Percentiles rank a stretch among this genome's conserved stretches.
Conservation (phyloP, 106 monocot species). For the Phalaenopsis equestris region DNA sequence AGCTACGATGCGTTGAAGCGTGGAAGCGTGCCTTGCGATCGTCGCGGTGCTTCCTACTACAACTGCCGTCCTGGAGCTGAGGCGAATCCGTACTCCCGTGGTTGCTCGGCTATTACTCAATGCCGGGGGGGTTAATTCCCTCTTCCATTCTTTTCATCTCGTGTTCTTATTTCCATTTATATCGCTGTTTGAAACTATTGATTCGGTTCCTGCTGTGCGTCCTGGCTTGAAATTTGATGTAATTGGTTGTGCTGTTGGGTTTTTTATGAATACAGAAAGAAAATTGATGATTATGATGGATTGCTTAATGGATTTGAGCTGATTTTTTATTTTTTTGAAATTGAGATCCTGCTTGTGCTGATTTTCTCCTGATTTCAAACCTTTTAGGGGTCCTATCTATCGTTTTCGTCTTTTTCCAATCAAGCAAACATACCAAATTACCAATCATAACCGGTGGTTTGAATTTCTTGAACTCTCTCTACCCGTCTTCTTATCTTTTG, state of each 20-base stretch:
- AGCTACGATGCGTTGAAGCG: conserved; percentile 50
- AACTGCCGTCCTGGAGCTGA: conserved; percentile 53
- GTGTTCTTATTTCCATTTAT: background rate
- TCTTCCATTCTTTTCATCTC: background rate
- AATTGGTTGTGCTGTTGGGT: background rate
- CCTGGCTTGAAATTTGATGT: background rate
- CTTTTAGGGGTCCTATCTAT: background rate
- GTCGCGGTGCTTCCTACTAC: conserved; percentile 54
- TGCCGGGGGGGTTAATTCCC: conserved; percentile 21
- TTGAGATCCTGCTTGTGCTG: background rate
- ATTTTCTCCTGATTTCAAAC: background rate
- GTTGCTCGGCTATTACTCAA: conserved; percentile 48
- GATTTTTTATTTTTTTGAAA: background rate
- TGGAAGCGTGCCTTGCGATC: conserved; percentile 37
- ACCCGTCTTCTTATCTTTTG: background rate
- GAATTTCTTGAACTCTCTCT: background rate
- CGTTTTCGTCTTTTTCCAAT: background rate
- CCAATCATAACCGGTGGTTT: background rate
- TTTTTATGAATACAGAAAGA: background rate
- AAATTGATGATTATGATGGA: background rate
- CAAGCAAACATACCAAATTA: background rate
- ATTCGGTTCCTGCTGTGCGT: background rate
- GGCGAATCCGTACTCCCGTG: conserved; percentile 51
- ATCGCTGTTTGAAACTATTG: background rate
- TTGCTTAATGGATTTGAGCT: background rate